A percentile compares a stretch with the other conserved stretches of the same genome.
Conservation (phyloP, 768 basidiomycete genomes). For the Podaxis sp. region DNA sequence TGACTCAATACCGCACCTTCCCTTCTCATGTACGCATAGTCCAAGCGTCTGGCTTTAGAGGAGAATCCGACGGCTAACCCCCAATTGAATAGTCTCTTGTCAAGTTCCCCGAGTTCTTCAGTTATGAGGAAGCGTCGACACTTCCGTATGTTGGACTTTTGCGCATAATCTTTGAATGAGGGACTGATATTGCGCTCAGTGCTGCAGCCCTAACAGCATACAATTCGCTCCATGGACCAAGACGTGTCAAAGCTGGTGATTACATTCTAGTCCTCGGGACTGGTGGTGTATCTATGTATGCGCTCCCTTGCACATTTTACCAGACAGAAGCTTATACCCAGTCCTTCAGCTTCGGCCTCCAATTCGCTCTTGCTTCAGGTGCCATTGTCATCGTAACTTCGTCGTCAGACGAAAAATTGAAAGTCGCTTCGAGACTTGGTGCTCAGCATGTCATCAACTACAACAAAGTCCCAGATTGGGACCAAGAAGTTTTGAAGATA, state of each 20-base stretch:
- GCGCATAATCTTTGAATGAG: background rate
- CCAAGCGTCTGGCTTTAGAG: background rate
- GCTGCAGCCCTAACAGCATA: slow-evolving; percentile 66
- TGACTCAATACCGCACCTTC: slow-evolving; percentile 53
- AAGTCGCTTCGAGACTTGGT: slow-evolving; percentile 44
- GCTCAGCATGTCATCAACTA: slow-evolving; percentile 59
- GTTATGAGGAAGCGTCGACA: slow-evolving; percentile 18
- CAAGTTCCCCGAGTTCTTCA: slow-evolving; percentile 51
- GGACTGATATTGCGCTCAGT: slow-evolving; percentile 21
- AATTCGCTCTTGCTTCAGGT: slow-evolving; percentile 55
- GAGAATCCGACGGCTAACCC: background rate
- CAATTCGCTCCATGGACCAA: slow-evolving; percentile 50
- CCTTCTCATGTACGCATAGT: slow-evolving; percentile 13
- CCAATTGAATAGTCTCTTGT: slow-evolving; percentile 39
- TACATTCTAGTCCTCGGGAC: slow-evolving; percentile 57
- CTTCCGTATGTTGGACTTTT: background rate
- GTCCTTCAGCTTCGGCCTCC: slow-evolving; percentile 40
- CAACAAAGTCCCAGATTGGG: slow-evolving; percentile 53
- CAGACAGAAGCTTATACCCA: background rate
- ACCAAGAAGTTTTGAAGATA: slow-evolving; percentile 40
- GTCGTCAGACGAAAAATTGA: slow-evolving; percentile 57
- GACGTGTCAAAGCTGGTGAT: slow-evolving; percentile 56
- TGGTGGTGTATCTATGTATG: slow-evolving; percentile 54
- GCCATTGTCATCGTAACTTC: slow-evolving; percentile 61
- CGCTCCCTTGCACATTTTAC: slow-evolving; percentile 6